A percentile compares a stretch with the other conserved stretches of the same genome.
phyloP scores from a whole-genome alignment of 139 green algal species.

The Picochlorum sp. region DNA sequence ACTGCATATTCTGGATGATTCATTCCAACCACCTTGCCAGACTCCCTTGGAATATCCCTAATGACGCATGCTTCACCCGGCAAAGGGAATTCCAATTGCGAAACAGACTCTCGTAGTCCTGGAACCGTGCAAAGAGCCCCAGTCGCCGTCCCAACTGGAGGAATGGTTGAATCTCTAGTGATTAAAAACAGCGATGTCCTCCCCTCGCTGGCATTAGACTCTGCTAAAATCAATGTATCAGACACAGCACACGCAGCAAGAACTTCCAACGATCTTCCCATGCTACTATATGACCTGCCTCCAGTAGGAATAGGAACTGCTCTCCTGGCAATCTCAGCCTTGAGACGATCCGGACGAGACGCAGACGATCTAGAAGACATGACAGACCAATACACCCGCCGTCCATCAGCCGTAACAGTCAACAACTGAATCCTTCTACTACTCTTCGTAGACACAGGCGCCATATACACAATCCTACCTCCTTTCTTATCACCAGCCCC shows the following conservation, averaged over 20 bases:
- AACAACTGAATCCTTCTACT: slow-evolving; percentile 62
- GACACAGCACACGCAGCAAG: slow-evolving; percentile 46
- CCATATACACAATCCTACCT: slow-evolving; percentile 63
- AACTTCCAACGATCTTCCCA: slow-evolving; percentile 46
- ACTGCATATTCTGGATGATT: slow-evolving; percentile 2
- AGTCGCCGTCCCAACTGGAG: slow-evolving; percentile 41
- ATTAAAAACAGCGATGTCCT: slow-evolving; percentile 26
- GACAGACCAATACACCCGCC: slow-evolving; percentile 67
- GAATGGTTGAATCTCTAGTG: slow-evolving; percentile 41
- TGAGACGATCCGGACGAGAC: slow-evolving; percentile 34
- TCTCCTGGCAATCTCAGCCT: slow-evolving; percentile 43
- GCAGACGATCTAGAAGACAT: neutral
- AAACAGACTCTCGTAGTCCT: slow-evolving; percentile 62
- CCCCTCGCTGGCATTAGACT: slow-evolving; percentile 22
- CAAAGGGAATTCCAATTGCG: slow-evolving; percentile 51
- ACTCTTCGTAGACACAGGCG: slow-evolving; percentile 38
- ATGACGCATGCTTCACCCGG: slow-evolving; percentile 44
- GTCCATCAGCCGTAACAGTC: slow-evolving; percentile 73
- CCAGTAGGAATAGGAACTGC: slow-evolving; percentile 27
- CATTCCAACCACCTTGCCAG: neutral
- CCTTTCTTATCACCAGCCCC: slow-evolving; percentile 42
- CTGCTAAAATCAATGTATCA: slow-evolving; percentile 60
- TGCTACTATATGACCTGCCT: neutral
- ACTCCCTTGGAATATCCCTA: neutral
- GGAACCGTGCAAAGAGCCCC: slow-evolving; percentile 20